A percentile compares a stretch with the other conserved stretches of the same genome.
phyloP scores from a whole-genome alignment of 192 early-diverging fungal species.

The Entomortierella lignicola region DNA sequence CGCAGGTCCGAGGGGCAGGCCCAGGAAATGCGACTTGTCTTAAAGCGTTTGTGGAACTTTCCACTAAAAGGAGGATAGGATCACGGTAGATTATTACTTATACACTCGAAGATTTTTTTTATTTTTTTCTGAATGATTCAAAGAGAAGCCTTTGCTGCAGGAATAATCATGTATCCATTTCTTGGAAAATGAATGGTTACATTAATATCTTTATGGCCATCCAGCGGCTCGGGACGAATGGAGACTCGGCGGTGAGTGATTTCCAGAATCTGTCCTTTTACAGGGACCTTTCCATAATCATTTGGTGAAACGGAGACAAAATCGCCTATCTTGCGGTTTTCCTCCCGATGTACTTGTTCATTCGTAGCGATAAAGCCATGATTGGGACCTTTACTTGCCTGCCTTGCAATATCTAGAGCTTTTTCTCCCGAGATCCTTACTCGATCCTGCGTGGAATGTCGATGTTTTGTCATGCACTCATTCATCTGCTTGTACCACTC shows the following conservation, averaged over 20 bases:
- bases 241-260: conserved; percentile 2
- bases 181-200: conserved; percentile 45
- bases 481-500: conserved; percentile 43
- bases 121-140: too few species aligned
- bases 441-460: conserved; percentile 17
- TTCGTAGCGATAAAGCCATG: not conserved
- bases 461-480: conserved; percentile 24
- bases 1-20: too few species aligned
- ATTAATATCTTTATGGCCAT: conserved; percentile 4
- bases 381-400: not conserved
- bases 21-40: too few species aligned
- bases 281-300: conserved; percentile 58
- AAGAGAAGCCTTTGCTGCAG: conserved; percentile 14
- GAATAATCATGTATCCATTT: conserved; percentile 34
- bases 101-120: too few species aligned
- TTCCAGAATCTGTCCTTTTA: conserved; percentile 37
- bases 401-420: conserved; percentile 34
- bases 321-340: conserved; percentile 26
- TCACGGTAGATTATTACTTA: too few species aligned
- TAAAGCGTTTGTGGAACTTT: too few species aligned
- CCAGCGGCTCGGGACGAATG: conserved; percentile 23
- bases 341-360: conserved; percentile 1
- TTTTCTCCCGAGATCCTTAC: conserved; percentile 47
- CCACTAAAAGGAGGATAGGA: too few species aligned
- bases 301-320: conserved; percentile 44